Conservation (phyloP, 2,329 filamentous ascomycete species). For the Penicillium occitanis region DNA sequence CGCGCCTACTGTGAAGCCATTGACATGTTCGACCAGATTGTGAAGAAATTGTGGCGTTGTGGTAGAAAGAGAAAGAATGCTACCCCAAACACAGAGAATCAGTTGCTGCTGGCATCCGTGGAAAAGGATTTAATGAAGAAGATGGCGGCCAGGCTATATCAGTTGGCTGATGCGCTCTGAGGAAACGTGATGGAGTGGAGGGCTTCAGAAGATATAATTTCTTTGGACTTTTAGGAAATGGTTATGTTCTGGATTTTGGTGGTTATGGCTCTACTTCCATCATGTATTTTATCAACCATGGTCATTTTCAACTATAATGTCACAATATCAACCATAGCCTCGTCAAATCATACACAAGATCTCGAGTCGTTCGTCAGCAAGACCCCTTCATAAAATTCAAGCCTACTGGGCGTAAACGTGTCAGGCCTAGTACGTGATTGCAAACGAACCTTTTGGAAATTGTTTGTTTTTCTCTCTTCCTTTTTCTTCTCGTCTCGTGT, state of each 20-base stretch:
- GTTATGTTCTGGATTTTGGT: neutral
- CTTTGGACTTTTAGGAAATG: too few species aligned
- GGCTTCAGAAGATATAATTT: neutral
- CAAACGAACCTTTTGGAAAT: neutral
- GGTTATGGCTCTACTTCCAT: neutral
- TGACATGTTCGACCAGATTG: neutral
- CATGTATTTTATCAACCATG: neutral
- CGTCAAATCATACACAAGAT: neutral
- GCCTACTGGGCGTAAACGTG: neutral
- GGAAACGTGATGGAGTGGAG: neutral
- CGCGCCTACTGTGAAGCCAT: neutral
- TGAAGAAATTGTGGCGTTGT: neutral
- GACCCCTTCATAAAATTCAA: neutral
- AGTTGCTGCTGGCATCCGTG: neutral
- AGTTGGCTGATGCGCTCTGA: neutral
- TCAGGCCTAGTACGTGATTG: neutral
- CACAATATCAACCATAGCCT: neutral
- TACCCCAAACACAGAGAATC: neutral
- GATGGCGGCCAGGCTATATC: neutral
- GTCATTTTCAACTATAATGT: too few species aligned
- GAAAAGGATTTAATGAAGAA: neutral
- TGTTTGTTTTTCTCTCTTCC: neutral
- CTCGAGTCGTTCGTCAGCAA: neutral
- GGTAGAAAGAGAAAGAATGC: neutral
- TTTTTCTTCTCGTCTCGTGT: neutral